Percentiles rank a stretch among this genome's conserved stretches.
Evolutionary conservation across 2,329 filamentous ascomycete species (phyloP).

Genomic region (Fusarium tjaetaba): DNA sequence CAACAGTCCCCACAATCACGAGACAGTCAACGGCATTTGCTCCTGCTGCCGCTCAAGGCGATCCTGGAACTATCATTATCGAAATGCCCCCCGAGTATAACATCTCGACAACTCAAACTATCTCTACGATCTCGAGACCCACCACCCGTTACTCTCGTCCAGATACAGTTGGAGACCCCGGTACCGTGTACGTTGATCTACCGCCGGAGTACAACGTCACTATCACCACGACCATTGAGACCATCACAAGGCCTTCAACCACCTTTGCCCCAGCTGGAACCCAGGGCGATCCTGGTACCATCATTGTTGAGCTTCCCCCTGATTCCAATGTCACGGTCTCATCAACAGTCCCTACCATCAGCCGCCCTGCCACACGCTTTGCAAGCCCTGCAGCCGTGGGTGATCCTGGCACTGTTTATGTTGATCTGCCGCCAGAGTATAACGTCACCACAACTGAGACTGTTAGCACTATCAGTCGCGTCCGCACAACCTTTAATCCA

Average conservation of each 20-base stretch:
- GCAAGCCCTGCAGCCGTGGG: background rate
- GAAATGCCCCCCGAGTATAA: slow-evolving; percentile 15
- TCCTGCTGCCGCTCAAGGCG: slow-evolving; percentile 11
- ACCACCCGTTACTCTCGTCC: background rate
- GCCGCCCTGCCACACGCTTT: slow-evolving; percentile 3
- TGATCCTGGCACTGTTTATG: slow-evolving; percentile 10
- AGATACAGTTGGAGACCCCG: slow-evolving; percentile 4
- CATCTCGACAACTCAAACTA: slow-evolving; percentile 2
- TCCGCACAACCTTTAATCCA: slow-evolving; percentile 2
- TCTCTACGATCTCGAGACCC: slow-evolving; percentile 13
- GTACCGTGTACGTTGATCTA: slow-evolving; percentile 10
- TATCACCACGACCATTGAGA: background rate
- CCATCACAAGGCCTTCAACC: slow-evolving; percentile 8
- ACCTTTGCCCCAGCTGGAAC: slow-evolving; percentile 2
- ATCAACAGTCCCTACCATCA: background rate
- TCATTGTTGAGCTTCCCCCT: slow-evolving; percentile 14
- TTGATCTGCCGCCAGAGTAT: slow-evolving; percentile 3
- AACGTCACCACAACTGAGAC: slow-evolving; percentile 8
- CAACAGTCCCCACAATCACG: slow-evolving; percentile 8
- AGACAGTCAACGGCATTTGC: slow-evolving; percentile 3
- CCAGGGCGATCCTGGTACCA: slow-evolving; percentile 14
- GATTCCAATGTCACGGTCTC: slow-evolving; percentile 9
- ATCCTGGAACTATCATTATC: slow-evolving; percentile 14
- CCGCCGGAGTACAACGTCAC: slow-evolving; percentile 17
- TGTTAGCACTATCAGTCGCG: background rate